Evolutionary conservation across 345 rosid species (phyloP).

Genomic region (Sonneratia alba): DNA sequence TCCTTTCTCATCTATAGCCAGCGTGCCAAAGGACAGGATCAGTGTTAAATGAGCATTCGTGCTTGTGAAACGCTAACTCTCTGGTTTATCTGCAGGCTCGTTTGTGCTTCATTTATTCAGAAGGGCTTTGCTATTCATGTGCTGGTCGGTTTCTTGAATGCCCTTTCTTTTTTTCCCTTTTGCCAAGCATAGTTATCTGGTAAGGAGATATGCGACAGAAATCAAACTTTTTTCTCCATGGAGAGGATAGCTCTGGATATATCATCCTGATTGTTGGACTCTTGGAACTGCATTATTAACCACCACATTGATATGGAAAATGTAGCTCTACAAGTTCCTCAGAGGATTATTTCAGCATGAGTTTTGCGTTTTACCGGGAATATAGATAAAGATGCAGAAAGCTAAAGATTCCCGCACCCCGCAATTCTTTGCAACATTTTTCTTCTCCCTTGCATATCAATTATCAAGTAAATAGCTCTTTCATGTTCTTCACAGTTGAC

Average conservation of each 20-base stretch:
- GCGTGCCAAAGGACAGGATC: not conserved
- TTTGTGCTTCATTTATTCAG: no score
- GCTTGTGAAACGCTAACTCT: not conserved
- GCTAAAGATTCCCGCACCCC: conserved; percentile 27
- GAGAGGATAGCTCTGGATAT: not conserved
- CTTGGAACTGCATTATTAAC: not conserved
- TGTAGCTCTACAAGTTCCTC: not conserved
- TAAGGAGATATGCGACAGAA: not conserved
- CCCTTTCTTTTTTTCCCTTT: not conserved
- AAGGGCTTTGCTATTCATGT: not conserved
- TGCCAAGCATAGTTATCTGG: not conserved
- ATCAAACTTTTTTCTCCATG: not conserved
- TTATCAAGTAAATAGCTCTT: not conserved
- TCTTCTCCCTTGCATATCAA: not conserved
- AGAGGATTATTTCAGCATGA: not conserved
- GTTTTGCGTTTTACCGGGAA: not conserved
- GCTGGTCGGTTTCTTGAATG: not conserved
- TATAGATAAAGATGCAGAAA: not conserved
- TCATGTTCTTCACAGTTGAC: not conserved
- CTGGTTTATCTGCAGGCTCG: not conserved
- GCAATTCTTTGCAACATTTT: not conserved
- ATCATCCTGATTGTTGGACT: not conserved
- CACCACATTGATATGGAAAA: not conserved
- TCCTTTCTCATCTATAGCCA: not conserved
- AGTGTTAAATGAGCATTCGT: not conserved